phyloP scores from a whole-genome alignment of 1,139 yeast genomes.

The Geotrichum macrosporum region DNA sequence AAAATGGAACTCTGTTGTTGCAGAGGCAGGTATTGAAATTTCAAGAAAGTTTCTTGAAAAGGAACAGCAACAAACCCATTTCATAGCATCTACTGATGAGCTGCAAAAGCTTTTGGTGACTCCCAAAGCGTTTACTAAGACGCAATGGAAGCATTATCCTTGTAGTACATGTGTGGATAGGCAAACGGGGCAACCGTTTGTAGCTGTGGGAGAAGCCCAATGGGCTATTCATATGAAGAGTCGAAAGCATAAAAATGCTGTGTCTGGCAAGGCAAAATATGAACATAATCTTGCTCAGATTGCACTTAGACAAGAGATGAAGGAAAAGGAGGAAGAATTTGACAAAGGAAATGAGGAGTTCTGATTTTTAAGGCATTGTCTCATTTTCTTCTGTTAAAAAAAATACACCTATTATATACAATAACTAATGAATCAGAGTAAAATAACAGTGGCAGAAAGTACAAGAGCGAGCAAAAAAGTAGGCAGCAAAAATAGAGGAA shows the following conservation, averaged over 20 bases:
- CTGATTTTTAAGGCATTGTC: not conserved
- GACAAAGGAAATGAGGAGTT: not conserved
- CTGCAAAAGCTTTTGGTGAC: slow-evolving; percentile 38
- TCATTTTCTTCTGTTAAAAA: not conserved
- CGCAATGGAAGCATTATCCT: slow-evolving; percentile 61
- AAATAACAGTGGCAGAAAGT: not conserved
- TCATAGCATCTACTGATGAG: slow-evolving; percentile 45
- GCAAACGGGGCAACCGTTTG: slow-evolving; percentile 46
- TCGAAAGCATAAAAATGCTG: slow-evolving; percentile 39
- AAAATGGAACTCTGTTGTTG: slow-evolving; percentile 57
- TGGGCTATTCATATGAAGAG: slow-evolving; percentile 68
- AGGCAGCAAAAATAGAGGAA: not conserved
- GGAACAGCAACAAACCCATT: slow-evolving; percentile 4
- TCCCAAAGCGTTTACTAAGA: slow-evolving; percentile 28
- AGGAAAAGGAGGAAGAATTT: slow-evolving; percentile 6
- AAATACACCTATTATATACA: not conserved
- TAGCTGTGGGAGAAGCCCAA: slow-evolving; percentile 68
- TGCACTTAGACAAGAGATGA: slow-evolving; percentile 5
- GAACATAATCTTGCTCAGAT: slow-evolving; percentile 16
- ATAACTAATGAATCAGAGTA: not conserved
- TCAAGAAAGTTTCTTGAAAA: slow-evolving; percentile 40
- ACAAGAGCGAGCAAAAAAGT: not conserved
- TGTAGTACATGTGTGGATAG: slow-evolving; percentile 55
- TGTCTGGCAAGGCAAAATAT: slow-evolving; percentile 10
- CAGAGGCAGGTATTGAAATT: slow-evolving; percentile 51